These are phyloP conservation scores for Amanita rubescens DNA, from an alignment of 768 basidiomycete species.

Conservation along the genomic window DNA sequence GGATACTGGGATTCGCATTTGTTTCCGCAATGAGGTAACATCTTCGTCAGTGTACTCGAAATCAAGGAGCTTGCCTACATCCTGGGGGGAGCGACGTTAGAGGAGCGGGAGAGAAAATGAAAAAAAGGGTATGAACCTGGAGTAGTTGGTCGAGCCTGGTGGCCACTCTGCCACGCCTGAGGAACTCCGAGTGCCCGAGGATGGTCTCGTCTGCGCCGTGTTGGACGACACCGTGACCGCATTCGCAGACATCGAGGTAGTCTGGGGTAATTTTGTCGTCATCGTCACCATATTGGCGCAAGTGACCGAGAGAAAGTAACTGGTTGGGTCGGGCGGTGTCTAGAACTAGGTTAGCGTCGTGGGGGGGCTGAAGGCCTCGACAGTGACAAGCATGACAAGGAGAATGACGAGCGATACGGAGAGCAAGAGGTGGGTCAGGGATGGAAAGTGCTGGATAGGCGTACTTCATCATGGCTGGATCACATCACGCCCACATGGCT, in stretches of 20 bases:
- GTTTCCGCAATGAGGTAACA: conserved; percentile 59
- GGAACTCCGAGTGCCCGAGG: conserved; percentile 56
- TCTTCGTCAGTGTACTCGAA: conserved; percentile 71
- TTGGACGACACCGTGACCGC: conserved; percentile 56
- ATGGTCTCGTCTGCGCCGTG: conserved; percentile 60
- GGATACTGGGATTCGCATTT: conserved; percentile 53
- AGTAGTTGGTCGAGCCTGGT: conserved; percentile 76
- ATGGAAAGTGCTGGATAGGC: conserved; percentile 58
- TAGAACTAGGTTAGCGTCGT: conserved; percentile 48
- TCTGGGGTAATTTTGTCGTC: conserved; percentile 47
- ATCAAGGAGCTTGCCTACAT: conserved; percentile 68
- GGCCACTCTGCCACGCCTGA: conserved; percentile 67
- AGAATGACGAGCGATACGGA: conserved; percentile 83
- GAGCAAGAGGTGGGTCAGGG: conserved; percentile 40
- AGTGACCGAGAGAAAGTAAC: conserved; percentile 33
- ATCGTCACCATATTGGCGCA: conserved; percentile 66
- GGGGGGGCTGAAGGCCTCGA: conserved; percentile 60
- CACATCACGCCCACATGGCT: conserved; percentile 8
- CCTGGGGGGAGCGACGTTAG: conserved; percentile 35
- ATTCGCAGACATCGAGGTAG: conserved; percentile 58
- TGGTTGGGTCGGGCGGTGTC: conserved; percentile 42
- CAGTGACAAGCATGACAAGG: conserved; percentile 68
- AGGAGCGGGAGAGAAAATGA: background rate
- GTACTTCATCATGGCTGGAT: conserved; percentile 45
- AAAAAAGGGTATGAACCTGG: conserved; percentile 41